Base-by-base conservation (phyloP, 2,329 filamentous ascomycete species). In the Fusarium sp. region DNA sequence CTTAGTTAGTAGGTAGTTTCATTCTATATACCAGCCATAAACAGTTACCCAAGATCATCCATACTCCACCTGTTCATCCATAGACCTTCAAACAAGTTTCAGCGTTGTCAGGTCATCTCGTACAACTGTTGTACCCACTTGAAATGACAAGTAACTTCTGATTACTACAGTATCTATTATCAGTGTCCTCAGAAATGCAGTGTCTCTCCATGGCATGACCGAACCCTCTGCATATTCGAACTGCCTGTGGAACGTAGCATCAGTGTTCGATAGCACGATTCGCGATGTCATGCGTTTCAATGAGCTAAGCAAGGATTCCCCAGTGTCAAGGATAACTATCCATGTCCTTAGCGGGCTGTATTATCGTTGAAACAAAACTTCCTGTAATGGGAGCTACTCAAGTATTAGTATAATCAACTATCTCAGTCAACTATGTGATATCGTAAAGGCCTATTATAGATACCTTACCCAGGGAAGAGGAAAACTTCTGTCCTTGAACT, bases 301-400 rank as follows among this genome's bases (percentile, higher is more conserved):
- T 28, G n/a, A 38, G 51, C 59, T 58, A 62, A 58, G 51, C 59
- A 62, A 62, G 59, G 59, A 20, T 62, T 62, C 59, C 59, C 59
- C 59, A 45, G 59, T 11, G 20, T 45, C 33, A 62, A 35, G 39
- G 38, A 42, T 62, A 44, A 18, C 24, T 57, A 62, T 62, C 51
- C 51, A 62, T 62, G 59, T 18, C 39, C 38, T 58, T 62, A 62
- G n/a, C 10, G 12, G 31, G 28, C 24, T 31, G 22, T 44, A 11
- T 38, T 58, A 58, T 58, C 31, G 41, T 26, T 51, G 33, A 36
- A 55, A 41, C 35, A 28, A 51, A 38, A 35, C 35, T 28, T 12
- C 22, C 33, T 49, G 8, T 8, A 38, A 10, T 28, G 22, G 24
- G 20, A 51, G 33, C 56, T 14, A 5, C 1, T 3, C 24, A 24